A percentile compares a stretch with the other conserved stretches of the same genome.
Conservation (phyloP, 164 flowering plant genomes). For the Vitis vinifera region DNA sequence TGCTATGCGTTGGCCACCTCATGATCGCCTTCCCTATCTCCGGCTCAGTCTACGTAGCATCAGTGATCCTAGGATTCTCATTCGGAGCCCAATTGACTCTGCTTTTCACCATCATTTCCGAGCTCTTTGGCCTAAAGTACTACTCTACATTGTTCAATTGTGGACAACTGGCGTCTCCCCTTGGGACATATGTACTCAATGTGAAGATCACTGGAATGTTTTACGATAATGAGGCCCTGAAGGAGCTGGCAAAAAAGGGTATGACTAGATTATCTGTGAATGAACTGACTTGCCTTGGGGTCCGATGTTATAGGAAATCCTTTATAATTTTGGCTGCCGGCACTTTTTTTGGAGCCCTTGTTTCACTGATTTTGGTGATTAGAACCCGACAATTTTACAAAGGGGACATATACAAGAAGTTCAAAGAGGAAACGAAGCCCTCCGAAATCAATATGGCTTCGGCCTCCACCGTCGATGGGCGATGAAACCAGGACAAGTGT, state of each 20-base stretch:
- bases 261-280: conserved; percentile 9
- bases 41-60: neutral
- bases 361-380: conserved; percentile 25
- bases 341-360: conserved; percentile 27
- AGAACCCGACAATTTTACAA: conserved; percentile 35
- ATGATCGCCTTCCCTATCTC: conserved; percentile 6
- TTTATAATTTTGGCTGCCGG: conserved; percentile 21
- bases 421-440: conserved; percentile 6
- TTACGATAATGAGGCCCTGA: conserved; percentile 30
- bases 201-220: conserved; percentile 27
- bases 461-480: too few species aligned
- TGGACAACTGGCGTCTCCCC: conserved; percentile 29
- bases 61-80: conserved; percentile 31
- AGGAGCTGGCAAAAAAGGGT: conserved; percentile 22
- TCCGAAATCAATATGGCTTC: too few species aligned
- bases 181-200: conserved; percentile 29
- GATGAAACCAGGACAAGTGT: too few species aligned
- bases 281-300: conserved; percentile 33
- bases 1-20: conserved; percentile 10
- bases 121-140: conserved; percentile 39
- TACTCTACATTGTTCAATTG: conserved; percentile 35
- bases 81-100: conserved; percentile 37
- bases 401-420: conserved; percentile 33
- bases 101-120: conserved; percentile 32
- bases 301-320: conserved; percentile 20